phyloP scores from a whole-genome alignment of 345 rosid genomes.

The Raphanus raphanistrum region DNA sequence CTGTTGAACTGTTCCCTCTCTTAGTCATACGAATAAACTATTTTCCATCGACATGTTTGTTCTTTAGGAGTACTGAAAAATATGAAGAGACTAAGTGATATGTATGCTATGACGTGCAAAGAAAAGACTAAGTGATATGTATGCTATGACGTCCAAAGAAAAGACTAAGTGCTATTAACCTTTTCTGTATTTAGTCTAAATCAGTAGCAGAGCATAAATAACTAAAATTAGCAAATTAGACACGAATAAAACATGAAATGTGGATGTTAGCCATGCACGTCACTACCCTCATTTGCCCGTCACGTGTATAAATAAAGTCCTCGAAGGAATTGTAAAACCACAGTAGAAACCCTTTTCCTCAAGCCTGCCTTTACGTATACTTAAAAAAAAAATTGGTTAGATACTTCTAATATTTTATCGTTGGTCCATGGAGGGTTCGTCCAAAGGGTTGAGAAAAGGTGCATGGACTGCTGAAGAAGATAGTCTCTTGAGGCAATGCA shows the following conservation, averaged over 20 bases:
- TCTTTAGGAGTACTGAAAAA: background rate
- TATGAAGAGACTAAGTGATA: background rate
- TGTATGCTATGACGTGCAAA: background rate
- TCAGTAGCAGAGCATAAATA: background rate
- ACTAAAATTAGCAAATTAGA: constrained; percentile 9
- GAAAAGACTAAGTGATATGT: background rate
- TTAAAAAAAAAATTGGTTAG: background rate
- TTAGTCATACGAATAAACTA: too few relatives aligned
- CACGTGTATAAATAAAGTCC: constrained; percentile 27
- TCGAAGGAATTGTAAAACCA: constrained; percentile 6
- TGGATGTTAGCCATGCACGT: constrained; percentile 31
- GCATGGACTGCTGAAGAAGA: constrained; percentile 59
- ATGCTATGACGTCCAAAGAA: too few relatives aligned
- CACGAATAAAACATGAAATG: background rate
- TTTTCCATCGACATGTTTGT: background rate
- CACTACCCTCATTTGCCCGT: background rate
- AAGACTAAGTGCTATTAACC: background rate
- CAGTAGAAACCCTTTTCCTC: background rate
- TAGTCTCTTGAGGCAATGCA: constrained; percentile 42
- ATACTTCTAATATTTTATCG: background rate
- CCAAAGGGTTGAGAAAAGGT: constrained; percentile 46
- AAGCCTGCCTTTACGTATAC: background rate
- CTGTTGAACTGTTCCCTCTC: background rate
- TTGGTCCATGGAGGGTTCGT: constrained; percentile 21
- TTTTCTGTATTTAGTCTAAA: background rate